Percentiles rank a stretch among this genome's conserved stretches.
Conservation (phyloP, 2,329 filamentous ascomycete species). For the Lizonia empirigonia region DNA sequence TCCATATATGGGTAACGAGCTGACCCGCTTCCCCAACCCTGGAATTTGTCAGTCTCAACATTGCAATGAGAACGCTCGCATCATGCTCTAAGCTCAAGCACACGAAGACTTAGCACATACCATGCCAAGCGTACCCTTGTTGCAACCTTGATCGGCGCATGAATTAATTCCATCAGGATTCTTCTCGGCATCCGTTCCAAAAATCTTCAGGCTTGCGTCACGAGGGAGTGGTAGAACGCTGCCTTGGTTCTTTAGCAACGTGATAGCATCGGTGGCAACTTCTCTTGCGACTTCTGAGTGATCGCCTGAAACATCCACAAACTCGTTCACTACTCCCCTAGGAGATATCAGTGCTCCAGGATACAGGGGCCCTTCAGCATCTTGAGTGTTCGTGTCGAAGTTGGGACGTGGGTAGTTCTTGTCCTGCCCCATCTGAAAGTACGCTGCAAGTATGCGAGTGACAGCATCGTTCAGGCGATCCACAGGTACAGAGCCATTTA, state of each 20-base stretch:
- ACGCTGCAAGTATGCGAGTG: constrained; percentile 82
- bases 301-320: constrained; percentile 63
- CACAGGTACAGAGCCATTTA: constrained; percentile 84
- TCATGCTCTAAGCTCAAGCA: neutral
- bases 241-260: constrained; percentile 67
- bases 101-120: constrained; percentile 38
- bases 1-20: constrained; percentile 74
- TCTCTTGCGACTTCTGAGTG: constrained; percentile 58
- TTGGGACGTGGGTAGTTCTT: constrained; percentile 52
- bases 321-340: constrained; percentile 70
- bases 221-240: constrained; percentile 57
- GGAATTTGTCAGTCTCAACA: neutral
- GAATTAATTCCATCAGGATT: constrained; percentile 68
- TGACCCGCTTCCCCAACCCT: constrained; percentile 77
- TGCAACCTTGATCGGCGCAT: constrained; percentile 69
- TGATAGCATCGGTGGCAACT: constrained; percentile 62
- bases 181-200: constrained; percentile 57
- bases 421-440: constrained; percentile 67
- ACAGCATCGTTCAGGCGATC: constrained; percentile 87
- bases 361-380: constrained; percentile 44
- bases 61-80: no score
- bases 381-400: constrained; percentile 45
- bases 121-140: constrained; percentile 74
- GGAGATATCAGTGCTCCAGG: constrained; percentile 60
- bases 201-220: constrained; percentile 41